Base-by-base conservation (phyloP, 192 early-diverging fungal genomes). In the Lobosporangium transversale region DNA sequence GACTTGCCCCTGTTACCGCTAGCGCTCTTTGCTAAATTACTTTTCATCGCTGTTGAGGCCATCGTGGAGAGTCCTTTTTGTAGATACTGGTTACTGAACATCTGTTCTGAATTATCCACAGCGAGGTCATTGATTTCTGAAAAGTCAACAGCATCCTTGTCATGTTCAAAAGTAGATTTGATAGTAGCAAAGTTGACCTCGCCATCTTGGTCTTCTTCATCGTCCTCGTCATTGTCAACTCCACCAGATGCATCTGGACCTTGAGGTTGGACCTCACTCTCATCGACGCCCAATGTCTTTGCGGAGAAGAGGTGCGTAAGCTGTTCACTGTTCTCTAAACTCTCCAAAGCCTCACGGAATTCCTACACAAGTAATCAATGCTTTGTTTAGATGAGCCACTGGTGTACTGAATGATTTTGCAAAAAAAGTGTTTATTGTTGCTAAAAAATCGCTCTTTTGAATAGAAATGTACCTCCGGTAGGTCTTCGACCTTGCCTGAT, bases 61-160 rank as follows among this genome's bases (percentile, higher is more conserved):
- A 82, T 73, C 6, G 79, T 64, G 21, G 71, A 63, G n/a, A 80
- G 75, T 3, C 81, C 79, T 20, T 78, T 62, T 23, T 85, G 78
- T 52, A 84, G 67, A 8, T 87, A 80, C 27, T 80, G 78, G 31
- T 66, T 68, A 30, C 73, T 81, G 60, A 83, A 81, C 79, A 75
- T 84, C 37, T 83, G 80, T 43, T 95, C 93, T 1, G 94, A 49
- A 31, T 66, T 60, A 49, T 76, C 73, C 18, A 49, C 90, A 3
- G 89, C 90, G 18, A 91, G 67, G 54, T 97, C 95, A 61, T 94
- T 86, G 64, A 92, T 89, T 53, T 93, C 92, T 0, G 91, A 94
- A 68, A 86, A 97, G 75, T 97, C 94, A 2, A 94, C 79, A 1
- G 94, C 94, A 73, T 94, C 89, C 26, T 80, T 83, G 27, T 84